Conservation (phyloP, 176 grass and related monocot species). For the Themeda triandra region DNA sequence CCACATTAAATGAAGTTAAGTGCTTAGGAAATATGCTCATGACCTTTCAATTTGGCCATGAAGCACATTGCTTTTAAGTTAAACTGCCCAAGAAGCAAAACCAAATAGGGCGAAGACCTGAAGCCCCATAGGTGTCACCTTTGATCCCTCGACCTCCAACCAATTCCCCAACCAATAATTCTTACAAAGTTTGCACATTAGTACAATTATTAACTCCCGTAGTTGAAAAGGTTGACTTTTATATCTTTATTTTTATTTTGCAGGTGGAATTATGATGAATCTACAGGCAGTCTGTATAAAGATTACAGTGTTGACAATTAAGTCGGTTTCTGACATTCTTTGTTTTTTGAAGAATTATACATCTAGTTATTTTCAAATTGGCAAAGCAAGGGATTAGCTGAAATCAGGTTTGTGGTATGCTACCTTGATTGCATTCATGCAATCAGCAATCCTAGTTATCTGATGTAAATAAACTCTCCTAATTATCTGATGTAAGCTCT, state of each 20-base stretch:
- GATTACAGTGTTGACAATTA: conserved; percentile 12
- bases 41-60: not conserved
- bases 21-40: too few species aligned
- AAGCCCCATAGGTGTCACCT: not conserved
- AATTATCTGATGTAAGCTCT: not conserved
- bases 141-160: not conserved
- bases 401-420: not conserved
- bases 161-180: not conserved
- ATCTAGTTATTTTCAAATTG: not conserved
- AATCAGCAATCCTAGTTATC: not conserved
- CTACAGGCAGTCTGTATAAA: conserved; percentile 30
- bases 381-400: not conserved
- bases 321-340: not conserved
- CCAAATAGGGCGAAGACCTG: not conserved
- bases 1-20: too few species aligned
- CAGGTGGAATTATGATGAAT: conserved; percentile 66
- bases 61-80: not conserved
- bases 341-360: conserved; percentile 14
- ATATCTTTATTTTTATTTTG: conserved; percentile 6
- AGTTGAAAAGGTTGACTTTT: not conserved
- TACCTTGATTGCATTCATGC: not conserved
- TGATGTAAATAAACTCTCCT: too few species aligned
- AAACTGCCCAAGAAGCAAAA: not conserved
- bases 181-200: not conserved
- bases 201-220: not conserved